Percentiles rank a stretch among this genome's conserved stretches.
These are phyloP conservation scores for Termitomyces sp. DNA, from an alignment of 768 basidiomycete genomes.

Conservation along the genomic window DNA sequence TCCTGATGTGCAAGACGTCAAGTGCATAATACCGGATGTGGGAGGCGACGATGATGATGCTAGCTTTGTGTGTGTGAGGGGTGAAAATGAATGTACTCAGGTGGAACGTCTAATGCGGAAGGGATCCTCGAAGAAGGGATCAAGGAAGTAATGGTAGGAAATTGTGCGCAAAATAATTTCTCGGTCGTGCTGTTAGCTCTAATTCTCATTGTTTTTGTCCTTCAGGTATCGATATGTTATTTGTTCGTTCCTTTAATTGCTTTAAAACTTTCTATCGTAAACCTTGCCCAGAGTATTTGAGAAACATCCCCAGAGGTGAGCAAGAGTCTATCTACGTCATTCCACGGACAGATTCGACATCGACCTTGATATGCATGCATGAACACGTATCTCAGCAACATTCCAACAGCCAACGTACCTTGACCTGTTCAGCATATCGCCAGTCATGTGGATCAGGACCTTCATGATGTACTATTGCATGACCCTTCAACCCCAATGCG, in stretches of 20 bases:
- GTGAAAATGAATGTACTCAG: conserved; percentile 56
- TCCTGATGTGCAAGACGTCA: conserved; percentile 72
- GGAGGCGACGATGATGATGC: conserved; percentile 47
- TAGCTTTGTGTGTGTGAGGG: conserved; percentile 70
- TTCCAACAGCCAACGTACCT: conserved; percentile 8
- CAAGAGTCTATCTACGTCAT: background rate
- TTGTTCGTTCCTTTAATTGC: background rate
- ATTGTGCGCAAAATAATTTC: conserved; percentile 1
- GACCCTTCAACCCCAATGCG: conserved; percentile 24
- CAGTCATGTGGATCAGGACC: conserved; percentile 29
- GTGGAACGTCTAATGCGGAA: conserved; percentile 53
- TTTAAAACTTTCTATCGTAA: background rate
- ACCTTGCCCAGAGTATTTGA: background rate
- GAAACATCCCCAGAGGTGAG: background rate
- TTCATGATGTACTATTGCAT: conserved; percentile 26
- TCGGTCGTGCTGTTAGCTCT: background rate
- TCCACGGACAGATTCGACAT: conserved; percentile 8
- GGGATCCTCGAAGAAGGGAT: conserved; percentile 25
- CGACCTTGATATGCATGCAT: conserved; percentile 1
- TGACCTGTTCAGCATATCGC: conserved; percentile 19
- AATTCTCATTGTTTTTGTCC: background rate
- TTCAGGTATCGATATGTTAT: background rate
- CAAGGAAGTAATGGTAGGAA: conserved; percentile 20
- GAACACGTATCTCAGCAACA: background rate
- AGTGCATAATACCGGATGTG: conserved; percentile 68